Percentiles rank a stretch among this genome's conserved stretches.
Evolutionary conservation across 768 basidiomycete species (phyloP).

Genomic region (Auricularia heimuer): DNA sequence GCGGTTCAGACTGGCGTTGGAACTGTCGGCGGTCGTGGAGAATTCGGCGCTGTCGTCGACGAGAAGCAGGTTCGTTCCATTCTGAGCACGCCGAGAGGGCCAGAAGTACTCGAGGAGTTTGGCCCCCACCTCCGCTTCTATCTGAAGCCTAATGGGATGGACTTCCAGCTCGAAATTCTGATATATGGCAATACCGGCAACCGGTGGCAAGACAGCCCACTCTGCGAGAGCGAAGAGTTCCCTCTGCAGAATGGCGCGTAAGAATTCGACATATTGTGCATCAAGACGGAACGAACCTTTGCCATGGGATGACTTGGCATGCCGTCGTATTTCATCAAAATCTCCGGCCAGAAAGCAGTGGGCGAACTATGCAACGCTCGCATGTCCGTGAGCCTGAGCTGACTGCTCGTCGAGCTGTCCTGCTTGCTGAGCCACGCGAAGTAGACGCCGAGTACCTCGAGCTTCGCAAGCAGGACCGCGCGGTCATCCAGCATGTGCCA

Average conservation of each 20-base stretch:
- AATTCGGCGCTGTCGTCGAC: constrained; percentile 18
- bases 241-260: too few relatives aligned
- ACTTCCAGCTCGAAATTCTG: constrained; percentile 71
- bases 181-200: constrained; percentile 88
- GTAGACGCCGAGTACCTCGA: constrained; percentile 68
- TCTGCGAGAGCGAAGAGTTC: constrained; percentile 53
- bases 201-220: constrained; percentile 81
- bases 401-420: constrained; percentile 78
- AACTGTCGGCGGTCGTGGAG: not conserved
- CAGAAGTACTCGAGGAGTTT: constrained; percentile 85
- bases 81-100: constrained; percentile 38
- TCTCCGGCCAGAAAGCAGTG: constrained; percentile 78
- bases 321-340: constrained; percentile 69
- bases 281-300: constrained; percentile 38
- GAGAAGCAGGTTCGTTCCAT: constrained; percentile 6
- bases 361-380: constrained; percentile 80
- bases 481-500: constrained; percentile 83
- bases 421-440: constrained; percentile 80
- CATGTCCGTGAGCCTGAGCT: constrained; percentile 63
- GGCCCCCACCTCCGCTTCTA: constrained; percentile 74
- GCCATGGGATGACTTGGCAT: constrained; percentile 58
- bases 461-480: constrained; percentile 67
- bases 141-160: constrained; percentile 78
- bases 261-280: not conserved
- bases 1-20: not conserved